Percentiles rank a stretch among this genome's conserved stretches.
Conservation (phyloP, 257 asterid species). For the Paulownia fortunei region DNA sequence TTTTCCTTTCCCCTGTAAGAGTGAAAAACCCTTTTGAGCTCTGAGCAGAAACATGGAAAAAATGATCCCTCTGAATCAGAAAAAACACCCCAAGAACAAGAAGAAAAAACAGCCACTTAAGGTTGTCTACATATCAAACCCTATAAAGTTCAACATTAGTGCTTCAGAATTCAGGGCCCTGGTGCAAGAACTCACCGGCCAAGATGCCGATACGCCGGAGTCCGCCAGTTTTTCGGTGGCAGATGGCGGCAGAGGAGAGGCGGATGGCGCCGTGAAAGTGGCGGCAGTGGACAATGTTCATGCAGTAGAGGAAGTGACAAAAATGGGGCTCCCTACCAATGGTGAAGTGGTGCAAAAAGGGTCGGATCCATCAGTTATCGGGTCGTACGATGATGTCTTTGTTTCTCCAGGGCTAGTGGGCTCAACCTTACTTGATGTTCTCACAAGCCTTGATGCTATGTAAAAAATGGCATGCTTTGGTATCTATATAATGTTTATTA, state of each 20-base stretch:
- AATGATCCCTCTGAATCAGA: constrained; percentile 7
- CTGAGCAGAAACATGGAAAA: constrained; percentile 7
- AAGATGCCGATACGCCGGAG: constrained; percentile 29
- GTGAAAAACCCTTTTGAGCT: not conserved
- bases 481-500: too few relatives aligned
- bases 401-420: too few relatives aligned
- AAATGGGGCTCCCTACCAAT: not conserved
- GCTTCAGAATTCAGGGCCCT: constrained; percentile 57
- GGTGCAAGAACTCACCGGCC: constrained; percentile 73
- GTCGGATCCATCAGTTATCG: not conserved
- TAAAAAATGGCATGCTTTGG: too few relatives aligned
- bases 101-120: constrained; percentile 46
- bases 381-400: not conserved
- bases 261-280: not conserved
- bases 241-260: constrained; percentile 23
- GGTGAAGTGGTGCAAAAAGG: not conserved
- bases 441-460: too few relatives aligned
- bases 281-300: not conserved
- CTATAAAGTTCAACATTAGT: constrained; percentile 58
- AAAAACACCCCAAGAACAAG: constrained; percentile 36
- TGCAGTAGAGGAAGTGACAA: not conserved
- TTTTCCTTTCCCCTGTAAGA: not conserved
- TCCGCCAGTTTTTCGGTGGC: too few relatives aligned
- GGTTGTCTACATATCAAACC: constrained; percentile 65
- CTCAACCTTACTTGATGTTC: too few relatives aligned